A percentile compares a stretch with the other conserved stretches of the same genome.
Conservation (phyloP, 345 rosid species). For the Populus davidiana region DNA sequence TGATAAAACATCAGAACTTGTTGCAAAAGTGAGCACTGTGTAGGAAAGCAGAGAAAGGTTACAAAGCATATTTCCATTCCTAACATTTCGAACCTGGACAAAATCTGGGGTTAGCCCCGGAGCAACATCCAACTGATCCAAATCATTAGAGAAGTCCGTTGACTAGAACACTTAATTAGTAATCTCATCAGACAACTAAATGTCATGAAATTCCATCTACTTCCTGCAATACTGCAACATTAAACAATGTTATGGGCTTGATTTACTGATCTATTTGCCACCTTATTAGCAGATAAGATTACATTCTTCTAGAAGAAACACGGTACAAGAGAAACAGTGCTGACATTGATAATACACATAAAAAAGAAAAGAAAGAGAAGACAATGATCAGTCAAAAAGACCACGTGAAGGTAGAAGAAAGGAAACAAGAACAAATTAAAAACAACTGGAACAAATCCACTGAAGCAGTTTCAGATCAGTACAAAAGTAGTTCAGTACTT, state of each 20-base stretch:
- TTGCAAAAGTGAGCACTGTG: conserved; percentile 21
- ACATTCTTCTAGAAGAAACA: not conserved
- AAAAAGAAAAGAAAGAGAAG: not conserved
- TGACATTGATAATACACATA: not conserved
- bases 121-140: conserved; percentile 22
- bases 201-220: not conserved
- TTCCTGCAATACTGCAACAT: not conserved
- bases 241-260: not conserved
- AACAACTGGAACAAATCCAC: not conserved
- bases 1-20: not conserved
- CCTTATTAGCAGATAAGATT: not conserved
- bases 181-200: not conserved
- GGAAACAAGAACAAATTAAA: not conserved
- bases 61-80: conserved; percentile 21
- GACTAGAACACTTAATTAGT: not conserved
- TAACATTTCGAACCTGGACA: conserved; percentile 17
- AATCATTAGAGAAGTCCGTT: conserved; percentile 10
- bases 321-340: not conserved
- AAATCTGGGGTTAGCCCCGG: conserved; percentile 29
- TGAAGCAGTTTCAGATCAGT: not conserved
- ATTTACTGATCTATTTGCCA: not conserved
- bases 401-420: not conserved
- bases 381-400: not conserved
- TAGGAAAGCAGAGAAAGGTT: conserved; percentile 23
- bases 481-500: not conserved